phyloP scores from a whole-genome alignment of 2,329 filamentous ascomycete genomes.

The Amylocarpus encephaloides region DNA sequence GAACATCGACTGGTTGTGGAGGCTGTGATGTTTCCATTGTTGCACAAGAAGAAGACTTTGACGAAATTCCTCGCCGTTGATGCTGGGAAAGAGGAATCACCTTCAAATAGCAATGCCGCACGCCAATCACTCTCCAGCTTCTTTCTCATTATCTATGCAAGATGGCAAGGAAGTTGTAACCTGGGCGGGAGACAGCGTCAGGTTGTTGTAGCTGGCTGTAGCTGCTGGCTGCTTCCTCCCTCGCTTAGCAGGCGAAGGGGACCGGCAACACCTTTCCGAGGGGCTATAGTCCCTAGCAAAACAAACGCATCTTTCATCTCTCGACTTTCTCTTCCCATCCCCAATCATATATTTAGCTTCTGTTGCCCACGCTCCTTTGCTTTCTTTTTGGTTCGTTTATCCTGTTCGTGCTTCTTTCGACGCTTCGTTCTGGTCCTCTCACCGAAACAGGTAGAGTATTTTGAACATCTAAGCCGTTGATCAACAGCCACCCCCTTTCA shows the following conservation, averaged over 20 bases:
- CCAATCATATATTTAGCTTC: conserved; percentile 1
- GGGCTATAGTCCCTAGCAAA: not conserved
- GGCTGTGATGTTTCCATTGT: not conserved
- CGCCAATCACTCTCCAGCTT: no score
- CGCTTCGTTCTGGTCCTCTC: conserved; percentile 14
- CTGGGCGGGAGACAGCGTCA: no score
- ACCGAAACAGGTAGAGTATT: conserved; percentile 1
- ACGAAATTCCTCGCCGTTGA: no score
- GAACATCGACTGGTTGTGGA: not conserved
- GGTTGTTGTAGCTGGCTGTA: no score
- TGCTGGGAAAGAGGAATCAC: no score
- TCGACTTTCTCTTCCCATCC: not conserved
- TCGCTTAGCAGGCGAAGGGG: not conserved
- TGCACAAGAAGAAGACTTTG: no score
- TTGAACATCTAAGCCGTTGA: conserved; percentile 7
- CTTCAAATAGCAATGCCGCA: no score
- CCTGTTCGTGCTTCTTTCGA: conserved; percentile 6
- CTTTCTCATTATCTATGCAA: no score
- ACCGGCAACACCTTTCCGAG: not conserved
- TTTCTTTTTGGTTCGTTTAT: conserved; percentile 1
- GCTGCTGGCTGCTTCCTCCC: no score
- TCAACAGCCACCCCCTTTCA: conserved; percentile 8
- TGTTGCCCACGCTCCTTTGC: conserved; percentile 8
- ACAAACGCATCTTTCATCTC: not conserved
- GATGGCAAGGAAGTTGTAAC: no score